Conservation (phyloP, 2,329 filamentous ascomycete species). For the Exserohilum rostratum region DNA sequence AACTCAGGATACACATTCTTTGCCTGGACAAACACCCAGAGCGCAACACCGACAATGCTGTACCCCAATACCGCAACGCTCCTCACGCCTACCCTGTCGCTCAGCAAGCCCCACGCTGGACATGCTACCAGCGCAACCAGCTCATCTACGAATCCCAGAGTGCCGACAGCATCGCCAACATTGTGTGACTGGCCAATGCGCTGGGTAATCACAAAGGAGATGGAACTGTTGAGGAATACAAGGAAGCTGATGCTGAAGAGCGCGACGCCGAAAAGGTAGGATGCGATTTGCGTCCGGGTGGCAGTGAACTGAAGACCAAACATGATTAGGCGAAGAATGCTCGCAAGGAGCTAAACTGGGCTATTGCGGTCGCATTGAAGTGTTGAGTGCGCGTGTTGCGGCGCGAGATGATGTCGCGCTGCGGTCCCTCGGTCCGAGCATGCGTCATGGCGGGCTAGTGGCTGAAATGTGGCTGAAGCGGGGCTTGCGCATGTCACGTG, state of each 20-base stretch:
- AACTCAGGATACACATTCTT: slow-evolving; percentile 87
- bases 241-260: slow-evolving; percentile 89
- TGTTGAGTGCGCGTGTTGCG: slow-evolving; percentile 3
- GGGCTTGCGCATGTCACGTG: slow-evolving; percentile 6
- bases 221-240: slow-evolving; percentile 83
- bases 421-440: slow-evolving; percentile 8
- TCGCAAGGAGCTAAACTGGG: slow-evolving; percentile 28
- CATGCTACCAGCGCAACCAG: slow-evolving; percentile 80
- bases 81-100: slow-evolving; percentile 77
- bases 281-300: slow-evolving; percentile 62
- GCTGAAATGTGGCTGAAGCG: slow-evolving; percentile 6
- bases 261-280: slow-evolving; percentile 81
- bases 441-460: slow-evolving; percentile 15
- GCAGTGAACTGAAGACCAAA: slow-evolving; percentile 59
- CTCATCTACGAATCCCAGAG: slow-evolving; percentile 84
- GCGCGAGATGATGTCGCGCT: slow-evolving; percentile 11
- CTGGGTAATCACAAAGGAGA: slow-evolving; percentile 85
- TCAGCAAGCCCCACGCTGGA: slow-evolving; percentile 78
- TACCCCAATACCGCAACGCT: slow-evolving; percentile 74
- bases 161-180: slow-evolving; percentile 82
- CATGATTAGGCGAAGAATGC: slow-evolving; percentile 32
- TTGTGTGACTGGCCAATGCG: slow-evolving; percentile 74
- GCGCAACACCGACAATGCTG: slow-evolving; percentile 74
- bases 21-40: slow-evolving; percentile 84
- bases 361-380: slow-evolving; percentile 21